These are phyloP conservation scores for Penicillium psychrosexuale DNA, from an alignment of 2,329 filamentous ascomycete species.

Conservation along the genomic window DNA sequence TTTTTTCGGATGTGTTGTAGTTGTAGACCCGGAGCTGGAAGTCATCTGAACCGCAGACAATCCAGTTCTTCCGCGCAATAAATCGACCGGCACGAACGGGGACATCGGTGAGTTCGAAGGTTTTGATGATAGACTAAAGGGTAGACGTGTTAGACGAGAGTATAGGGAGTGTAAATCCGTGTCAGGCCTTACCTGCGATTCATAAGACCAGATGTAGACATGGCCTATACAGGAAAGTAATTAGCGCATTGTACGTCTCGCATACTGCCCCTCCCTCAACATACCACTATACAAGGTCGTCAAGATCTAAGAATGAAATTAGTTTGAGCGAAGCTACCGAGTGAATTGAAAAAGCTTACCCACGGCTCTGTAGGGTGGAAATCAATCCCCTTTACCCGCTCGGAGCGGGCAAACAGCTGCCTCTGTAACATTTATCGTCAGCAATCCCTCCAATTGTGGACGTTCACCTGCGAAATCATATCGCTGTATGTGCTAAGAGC, in stretches of 20 bases:
- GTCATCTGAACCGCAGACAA: conserved; percentile 90
- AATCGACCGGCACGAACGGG: conserved; percentile 96
- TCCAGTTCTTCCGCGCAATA: conserved; percentile 98
- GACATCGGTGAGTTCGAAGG: conserved; percentile 97
- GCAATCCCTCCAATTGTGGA: conserved; percentile 22
- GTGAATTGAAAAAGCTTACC: conserved; percentile 51
- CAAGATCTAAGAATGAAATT: conserved; percentile 57
- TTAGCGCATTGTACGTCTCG: conserved; percentile 24
- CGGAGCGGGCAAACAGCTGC: conserved; percentile 81
- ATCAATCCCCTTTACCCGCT: conserved; percentile 96
- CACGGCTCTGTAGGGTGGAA: conserved; percentile 97
- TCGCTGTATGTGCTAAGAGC: background rate
- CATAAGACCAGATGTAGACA: conserved; percentile 99
- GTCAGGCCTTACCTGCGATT: conserved; percentile 63
- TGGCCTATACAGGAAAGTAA: conserved; percentile 60
- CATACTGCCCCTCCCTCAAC: conserved; percentile 24
- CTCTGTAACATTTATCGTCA: conserved; percentile 54
- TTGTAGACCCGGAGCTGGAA: conserved; percentile 91
- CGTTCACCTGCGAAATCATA: background rate
- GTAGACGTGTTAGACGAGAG: conserved; percentile 19
- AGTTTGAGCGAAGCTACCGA: conserved; percentile 16
- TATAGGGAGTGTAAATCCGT: background rate
- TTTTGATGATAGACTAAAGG: conserved; percentile 81
- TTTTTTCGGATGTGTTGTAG: conserved; percentile 99
- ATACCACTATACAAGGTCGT: conserved; percentile 94